Evolutionary conservation across 2,329 filamentous ascomycete species (phyloP).

Genomic region (Passalora sequoiae): DNA sequence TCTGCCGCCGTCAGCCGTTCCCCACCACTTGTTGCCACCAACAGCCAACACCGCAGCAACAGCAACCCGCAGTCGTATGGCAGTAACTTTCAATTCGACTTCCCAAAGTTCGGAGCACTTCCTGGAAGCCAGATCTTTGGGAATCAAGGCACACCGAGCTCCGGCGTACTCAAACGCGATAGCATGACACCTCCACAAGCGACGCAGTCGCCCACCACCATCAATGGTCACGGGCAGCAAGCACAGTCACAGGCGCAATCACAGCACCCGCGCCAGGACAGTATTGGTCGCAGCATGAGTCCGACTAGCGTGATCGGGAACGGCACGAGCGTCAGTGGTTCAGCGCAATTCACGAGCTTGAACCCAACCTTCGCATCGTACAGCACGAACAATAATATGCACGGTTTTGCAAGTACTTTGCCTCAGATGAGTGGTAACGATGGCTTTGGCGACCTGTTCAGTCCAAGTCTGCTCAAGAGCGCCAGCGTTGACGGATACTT

Average conservation of each 20-base stretch:
- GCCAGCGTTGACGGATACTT: conserved; percentile 36
- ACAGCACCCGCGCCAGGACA: conserved; percentile 22
- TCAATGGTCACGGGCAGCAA: conserved; percentile 11
- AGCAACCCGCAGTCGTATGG: conserved; percentile 40
- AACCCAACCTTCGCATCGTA: conserved; percentile 26
- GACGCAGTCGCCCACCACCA: conserved; percentile 20
- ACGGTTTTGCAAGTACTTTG: conserved; percentile 32
- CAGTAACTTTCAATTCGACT: conserved; percentile 82
- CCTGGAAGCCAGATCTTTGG: conserved; percentile 50
- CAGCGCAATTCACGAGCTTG: conserved; percentile 13
- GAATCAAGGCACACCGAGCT: conserved; percentile 31
- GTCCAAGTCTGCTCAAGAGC: conserved; percentile 49
- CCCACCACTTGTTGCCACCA: conserved; percentile 39
- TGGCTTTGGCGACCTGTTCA: conserved; percentile 56
- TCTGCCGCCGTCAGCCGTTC: conserved; percentile 45
- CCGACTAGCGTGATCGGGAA: conserved; percentile 25
- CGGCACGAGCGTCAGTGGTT: conserved; percentile 24
- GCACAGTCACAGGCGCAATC: conserved; percentile 5
- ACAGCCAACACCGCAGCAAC: conserved; percentile 26
- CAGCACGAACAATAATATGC: conserved; percentile 33
- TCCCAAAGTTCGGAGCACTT: conserved; percentile 83
- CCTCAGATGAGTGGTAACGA: conserved; percentile 32
- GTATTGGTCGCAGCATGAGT: conserved; percentile 33
- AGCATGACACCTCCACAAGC: conserved; percentile 24
- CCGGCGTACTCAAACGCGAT: conserved; percentile 35